phyloP scores from a whole-genome alignment of 208 protist genomes.

The Balamuthia mandrillaris region DNA sequence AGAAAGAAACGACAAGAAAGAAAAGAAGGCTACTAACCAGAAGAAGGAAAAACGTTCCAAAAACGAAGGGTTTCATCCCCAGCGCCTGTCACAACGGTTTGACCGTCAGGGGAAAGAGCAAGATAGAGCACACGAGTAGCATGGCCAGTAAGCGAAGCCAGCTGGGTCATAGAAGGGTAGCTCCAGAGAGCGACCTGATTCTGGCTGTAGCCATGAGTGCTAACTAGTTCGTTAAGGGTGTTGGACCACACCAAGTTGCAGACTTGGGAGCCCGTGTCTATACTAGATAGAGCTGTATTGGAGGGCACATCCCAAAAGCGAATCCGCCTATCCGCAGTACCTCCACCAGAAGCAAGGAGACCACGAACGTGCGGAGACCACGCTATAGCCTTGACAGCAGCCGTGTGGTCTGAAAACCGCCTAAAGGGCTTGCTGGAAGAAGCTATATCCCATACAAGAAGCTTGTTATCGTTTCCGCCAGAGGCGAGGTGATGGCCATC shows the following conservation, averaged over 20 bases:
- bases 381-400: slow-evolving; percentile 96
- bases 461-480: slow-evolving; percentile 96
- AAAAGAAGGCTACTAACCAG: too few relatives aligned
- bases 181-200: slow-evolving; percentile 75
- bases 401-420: slow-evolving; percentile 83
- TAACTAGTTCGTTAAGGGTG: slow-evolving; percentile 72
- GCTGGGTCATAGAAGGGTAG: slow-evolving; percentile 66
- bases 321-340: slow-evolving; percentile 77
- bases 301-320: slow-evolving; percentile 72
- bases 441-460: slow-evolving; percentile 89
- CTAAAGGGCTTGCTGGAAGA: neutral
- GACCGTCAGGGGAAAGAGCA: slow-evolving; percentile 75
- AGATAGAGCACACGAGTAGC: slow-evolving; percentile 73
- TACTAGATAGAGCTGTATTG: neutral
- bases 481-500: slow-evolving; percentile 87
- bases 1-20: too few relatives aligned
- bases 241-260: slow-evolving; percentile 72
- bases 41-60: slow-evolving; percentile 62
- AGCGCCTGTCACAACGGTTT: slow-evolving; percentile 89
- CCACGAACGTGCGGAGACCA: slow-evolving; percentile 87
- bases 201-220: slow-evolving; percentile 74
- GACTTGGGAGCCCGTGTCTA: slow-evolving; percentile 48
- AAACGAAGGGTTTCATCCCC: slow-evolving; percentile 97
- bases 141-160: slow-evolving; percentile 66
- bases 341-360: slow-evolving; percentile 77